Conservation (phyloP, 768 basidiomycete genomes). For the Mycena vulgaris region DNA sequence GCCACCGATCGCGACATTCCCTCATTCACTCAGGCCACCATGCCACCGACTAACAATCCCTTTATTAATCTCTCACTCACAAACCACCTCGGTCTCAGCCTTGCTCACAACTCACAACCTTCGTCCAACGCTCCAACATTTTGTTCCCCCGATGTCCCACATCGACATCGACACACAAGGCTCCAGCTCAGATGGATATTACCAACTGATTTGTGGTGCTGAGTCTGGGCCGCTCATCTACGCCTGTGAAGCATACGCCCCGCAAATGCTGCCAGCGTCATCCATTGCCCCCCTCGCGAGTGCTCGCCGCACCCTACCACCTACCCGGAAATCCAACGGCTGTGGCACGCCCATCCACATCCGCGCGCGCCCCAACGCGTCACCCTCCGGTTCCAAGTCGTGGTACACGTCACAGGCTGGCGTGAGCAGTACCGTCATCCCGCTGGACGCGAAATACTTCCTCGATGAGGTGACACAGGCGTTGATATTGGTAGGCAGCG, state of each 20-base stretch:
- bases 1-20: no score
- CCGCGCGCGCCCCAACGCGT: not conserved
- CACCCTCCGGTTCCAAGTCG: not conserved
- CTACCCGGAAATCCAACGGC: not conserved
- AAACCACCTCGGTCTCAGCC: no score
- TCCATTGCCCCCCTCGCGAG: not conserved
- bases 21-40: no score
- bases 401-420: not conserved
- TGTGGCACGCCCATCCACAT: not conserved
- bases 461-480: not conserved
- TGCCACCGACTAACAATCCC: no score
- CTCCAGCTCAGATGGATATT: not conserved
- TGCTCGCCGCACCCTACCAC: not conserved
- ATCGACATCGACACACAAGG: no score
- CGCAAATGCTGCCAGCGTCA: not conserved
- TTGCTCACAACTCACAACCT: no score
- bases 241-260: not conserved
- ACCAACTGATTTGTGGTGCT: not conserved
- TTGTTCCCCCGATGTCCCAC: not conserved
- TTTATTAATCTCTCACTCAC: no score
- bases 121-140: no score
- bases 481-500: not conserved
- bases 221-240: not conserved
- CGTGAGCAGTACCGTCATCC: not conserved
- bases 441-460: not conserved